Conservation (phyloP, 2,329 filamentous ascomycete genomes). For the Hawksworthiomyces lignivorus region DNA sequence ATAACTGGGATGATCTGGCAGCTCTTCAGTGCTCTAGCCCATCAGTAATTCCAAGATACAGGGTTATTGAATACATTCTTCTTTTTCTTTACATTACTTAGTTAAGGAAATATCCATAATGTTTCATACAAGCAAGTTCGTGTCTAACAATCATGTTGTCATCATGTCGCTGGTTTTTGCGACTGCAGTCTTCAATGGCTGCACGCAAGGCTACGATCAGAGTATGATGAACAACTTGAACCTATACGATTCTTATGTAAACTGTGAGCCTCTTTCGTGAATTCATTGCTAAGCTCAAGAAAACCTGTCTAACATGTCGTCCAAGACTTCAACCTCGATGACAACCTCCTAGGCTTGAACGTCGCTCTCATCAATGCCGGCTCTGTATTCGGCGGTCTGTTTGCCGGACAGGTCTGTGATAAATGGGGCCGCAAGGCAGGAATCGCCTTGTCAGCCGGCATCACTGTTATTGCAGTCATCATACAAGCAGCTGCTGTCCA, state of each 20-base stretch:
- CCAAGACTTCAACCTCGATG: slow-evolving; percentile 1
- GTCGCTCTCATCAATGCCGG: slow-evolving; percentile 6
- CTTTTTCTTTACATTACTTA: too few species aligned
- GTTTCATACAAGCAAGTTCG: background rate
- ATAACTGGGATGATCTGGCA: too few species aligned
- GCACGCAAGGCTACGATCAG: slow-evolving; percentile 6
- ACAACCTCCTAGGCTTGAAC: slow-evolving; percentile 2
- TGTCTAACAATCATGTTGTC: background rate
- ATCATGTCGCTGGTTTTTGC: slow-evolving; percentile 6
- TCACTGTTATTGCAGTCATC: slow-evolving; percentile 1
- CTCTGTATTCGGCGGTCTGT: slow-evolving; percentile 4
- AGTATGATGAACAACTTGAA: slow-evolving; percentile 6
- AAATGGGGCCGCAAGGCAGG: slow-evolving; percentile 4
- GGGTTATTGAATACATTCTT: too few species aligned
- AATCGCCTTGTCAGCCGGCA: slow-evolving; percentile 1
- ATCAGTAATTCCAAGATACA: too few species aligned
- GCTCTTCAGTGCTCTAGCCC: too few species aligned
- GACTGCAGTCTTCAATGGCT: slow-evolving; percentile 7
- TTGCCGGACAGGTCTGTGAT: slow-evolving; percentile 4
- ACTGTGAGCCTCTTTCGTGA: slow-evolving; percentile 1
- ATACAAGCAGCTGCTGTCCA: slow-evolving; percentile 2
- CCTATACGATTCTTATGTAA: background rate
- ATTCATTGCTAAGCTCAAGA: too few species aligned
- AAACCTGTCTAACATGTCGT: too few species aligned
- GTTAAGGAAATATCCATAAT: background rate